Conservation (phyloP, 169 alveolate genomes). For the Eimeria necatrix region DNA sequence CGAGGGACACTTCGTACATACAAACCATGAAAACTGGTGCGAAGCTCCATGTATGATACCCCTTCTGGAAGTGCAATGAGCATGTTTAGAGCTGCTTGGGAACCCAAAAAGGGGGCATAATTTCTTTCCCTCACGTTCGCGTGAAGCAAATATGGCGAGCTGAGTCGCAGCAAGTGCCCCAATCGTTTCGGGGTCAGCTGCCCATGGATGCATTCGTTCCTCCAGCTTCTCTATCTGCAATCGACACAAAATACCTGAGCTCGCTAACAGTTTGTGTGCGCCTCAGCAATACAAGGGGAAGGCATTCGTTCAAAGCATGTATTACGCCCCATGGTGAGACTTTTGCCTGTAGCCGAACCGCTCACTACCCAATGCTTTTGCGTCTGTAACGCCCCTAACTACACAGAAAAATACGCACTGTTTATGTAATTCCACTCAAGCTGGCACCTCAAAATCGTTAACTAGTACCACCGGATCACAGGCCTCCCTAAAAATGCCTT, state of each 20-base stretch:
- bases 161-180: constrained; percentile 98
- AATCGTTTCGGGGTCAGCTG: constrained; percentile 96
- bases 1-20: too few relatives aligned
- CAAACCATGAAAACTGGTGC: too few relatives aligned
- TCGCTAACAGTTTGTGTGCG: background rate
- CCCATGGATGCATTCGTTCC: constrained; percentile 97
- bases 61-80: too few relatives aligned
- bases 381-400: too few relatives aligned
- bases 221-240: constrained; percentile 91
- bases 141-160: constrained; percentile 94
- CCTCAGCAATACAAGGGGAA: too few relatives aligned
- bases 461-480: background rate
- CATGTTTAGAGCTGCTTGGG: too few relatives aligned
- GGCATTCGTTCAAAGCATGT: too few relatives aligned
- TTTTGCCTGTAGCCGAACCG: too few relatives aligned
- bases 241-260: background rate
- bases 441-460: background rate
- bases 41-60: too few relatives aligned
- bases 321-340: too few relatives aligned
- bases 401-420: too few relatives aligned
- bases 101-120: background rate
- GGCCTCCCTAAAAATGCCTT: background rate
- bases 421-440: background rate
- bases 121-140: constrained; percentile 76
- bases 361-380: too few relatives aligned